These are phyloP conservation scores for Paulownia fortunei DNA, from an alignment of 257 asterid species.

Conservation along the genomic window DNA sequence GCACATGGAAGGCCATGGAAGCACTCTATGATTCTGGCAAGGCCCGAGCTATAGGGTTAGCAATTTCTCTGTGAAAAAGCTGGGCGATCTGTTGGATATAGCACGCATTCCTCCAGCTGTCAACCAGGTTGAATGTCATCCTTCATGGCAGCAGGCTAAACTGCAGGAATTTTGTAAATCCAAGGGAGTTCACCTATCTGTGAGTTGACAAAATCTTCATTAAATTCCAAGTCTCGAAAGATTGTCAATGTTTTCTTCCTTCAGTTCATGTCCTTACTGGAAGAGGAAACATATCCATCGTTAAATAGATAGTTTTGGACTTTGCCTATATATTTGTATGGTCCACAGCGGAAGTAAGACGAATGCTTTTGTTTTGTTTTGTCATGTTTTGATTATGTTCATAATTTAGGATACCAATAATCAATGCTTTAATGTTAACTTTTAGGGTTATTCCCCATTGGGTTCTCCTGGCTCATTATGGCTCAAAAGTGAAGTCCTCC, in stretches of 20 bases:
- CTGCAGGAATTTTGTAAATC: conserved; percentile 64
- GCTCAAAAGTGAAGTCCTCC: conserved; percentile 67
- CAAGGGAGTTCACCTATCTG: conserved; percentile 82
- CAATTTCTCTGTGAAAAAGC: conserved; percentile 74
- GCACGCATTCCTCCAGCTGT: conserved; percentile 83
- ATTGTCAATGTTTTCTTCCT: not conserved
- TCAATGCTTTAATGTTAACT: not conserved
- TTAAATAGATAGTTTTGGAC: not conserved
- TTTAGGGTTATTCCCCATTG: conserved; percentile 81
- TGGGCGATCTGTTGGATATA: conserved; percentile 55
- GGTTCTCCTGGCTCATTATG: conserved; percentile 86
- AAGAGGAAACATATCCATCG: not conserved
- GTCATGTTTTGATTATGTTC: not conserved
- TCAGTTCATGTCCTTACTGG: not conserved
- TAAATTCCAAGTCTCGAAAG: not conserved
- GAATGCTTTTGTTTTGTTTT: not conserved
- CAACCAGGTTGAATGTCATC: conserved; percentile 87
- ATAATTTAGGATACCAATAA: not conserved
- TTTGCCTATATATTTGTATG: not conserved
- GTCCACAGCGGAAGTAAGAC: not conserved
- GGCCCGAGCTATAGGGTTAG: conserved; percentile 81
- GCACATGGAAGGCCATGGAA: conserved; percentile 90
- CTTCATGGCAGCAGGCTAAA: conserved; percentile 74
- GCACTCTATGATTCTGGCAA: conserved; percentile 69
- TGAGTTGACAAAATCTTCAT: conserved; percentile 46